These are phyloP conservation scores for Malus hybrid DNA, from an alignment of 331 rosid species.

Conservation along the genomic window DNA sequence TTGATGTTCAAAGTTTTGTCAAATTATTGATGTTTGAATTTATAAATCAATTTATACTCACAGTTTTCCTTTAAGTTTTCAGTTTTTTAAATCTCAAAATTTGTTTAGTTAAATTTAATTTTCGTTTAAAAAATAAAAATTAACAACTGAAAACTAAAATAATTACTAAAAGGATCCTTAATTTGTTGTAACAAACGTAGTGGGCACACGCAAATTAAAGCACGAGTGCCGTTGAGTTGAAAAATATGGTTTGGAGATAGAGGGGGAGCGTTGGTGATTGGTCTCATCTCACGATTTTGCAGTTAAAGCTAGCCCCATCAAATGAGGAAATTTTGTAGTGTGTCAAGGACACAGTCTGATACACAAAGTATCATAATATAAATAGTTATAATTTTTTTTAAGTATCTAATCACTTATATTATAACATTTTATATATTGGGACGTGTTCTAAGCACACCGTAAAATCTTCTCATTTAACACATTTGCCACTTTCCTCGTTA, in stretches of 20 bases:
- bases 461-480: background rate
- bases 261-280: background rate
- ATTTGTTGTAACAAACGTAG: background rate
- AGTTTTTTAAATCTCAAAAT: too few relatives aligned
- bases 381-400: too few relatives aligned
- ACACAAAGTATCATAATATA: too few relatives aligned
- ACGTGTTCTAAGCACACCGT: too few relatives aligned
- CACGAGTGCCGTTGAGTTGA: background rate
- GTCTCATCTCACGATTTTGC: background rate
- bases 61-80: too few relatives aligned
- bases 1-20: background rate
- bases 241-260: background rate
- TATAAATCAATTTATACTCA: background rate
- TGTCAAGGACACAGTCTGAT: too few relatives aligned
- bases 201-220: background rate
- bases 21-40: background rate
- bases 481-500: background rate
- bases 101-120: too few relatives aligned
- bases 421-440: too few relatives aligned
- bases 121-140: too few relatives aligned
- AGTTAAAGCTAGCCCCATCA: background rate
- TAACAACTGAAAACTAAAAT: too few relatives aligned
- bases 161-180: background rate
- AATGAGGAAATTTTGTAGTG: too few relatives aligned
- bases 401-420: too few relatives aligned